Evolutionary conservation across 2,329 filamentous ascomycete species (phyloP), one percentile per base, ranked within the genome.

Genomic region (Hypomyces perniciosus): DNA sequence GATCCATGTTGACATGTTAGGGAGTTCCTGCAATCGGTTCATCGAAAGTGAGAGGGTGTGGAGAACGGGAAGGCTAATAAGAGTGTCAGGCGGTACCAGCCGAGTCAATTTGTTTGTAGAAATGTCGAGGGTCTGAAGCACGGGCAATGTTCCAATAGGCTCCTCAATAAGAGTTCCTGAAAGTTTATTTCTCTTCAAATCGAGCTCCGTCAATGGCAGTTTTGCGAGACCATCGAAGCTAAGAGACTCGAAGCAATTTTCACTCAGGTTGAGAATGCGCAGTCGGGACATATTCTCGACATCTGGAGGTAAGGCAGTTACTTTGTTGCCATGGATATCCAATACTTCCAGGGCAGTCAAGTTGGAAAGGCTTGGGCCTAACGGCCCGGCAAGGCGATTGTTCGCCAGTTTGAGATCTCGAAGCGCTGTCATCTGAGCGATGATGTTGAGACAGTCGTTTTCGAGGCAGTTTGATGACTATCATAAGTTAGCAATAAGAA

Each of bases 401-500:
- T 88, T 84, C 8, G 85, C 86, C 6, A 99, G 74, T 62, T 86
- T 92, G 10, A 99, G 73, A 60, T 96, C 90, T 33, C 84, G 81
- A 2, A 99, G 72, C 1, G 80, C 78, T 0, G 72, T 68, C 49
- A 96, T 84, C 61, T 93, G 84, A 10, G 83, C 77, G 31, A 97
- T 81, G 1, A 88, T 75, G 26, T 89, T 81, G 5, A 96, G 73
- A 43, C 81, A 80, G 46, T 82, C 77, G 62, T 88, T 89, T 2
- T 79, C 77, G 28, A 99, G 79, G 50, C 84, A 83, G 61, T 97
- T 97, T 49, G 88, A 85, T 6, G 90, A 88, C 85, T 89, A 31
- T 3, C 1, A 8, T 4, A 7, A 33, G 53, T 67, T 53, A 68
- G 61, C 44, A 38, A 50, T 5, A 6, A 35, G 20, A 9, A 47